phyloP scores from a whole-genome alignment of 805 yeast species.

The Komagataella phaffii region DNA sequence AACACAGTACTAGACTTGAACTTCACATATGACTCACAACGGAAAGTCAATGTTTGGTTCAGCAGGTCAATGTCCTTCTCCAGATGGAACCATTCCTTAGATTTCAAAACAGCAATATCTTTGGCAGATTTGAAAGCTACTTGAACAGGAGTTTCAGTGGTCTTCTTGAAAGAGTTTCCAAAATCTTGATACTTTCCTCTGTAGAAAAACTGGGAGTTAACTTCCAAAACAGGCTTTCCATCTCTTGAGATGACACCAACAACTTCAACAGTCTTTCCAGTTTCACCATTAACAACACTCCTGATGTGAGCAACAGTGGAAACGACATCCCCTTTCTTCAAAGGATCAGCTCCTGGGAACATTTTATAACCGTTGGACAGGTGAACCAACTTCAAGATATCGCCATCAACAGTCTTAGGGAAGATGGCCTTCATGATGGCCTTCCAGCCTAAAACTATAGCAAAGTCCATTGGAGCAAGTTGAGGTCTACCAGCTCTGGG shows the following conservation, averaged over 20 bases:
- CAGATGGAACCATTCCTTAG: slow-evolving; percentile 97
- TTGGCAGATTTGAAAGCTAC: slow-evolving; percentile 58
- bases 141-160: slow-evolving; percentile 78
- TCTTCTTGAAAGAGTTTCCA: slow-evolving; percentile 84
- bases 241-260: slow-evolving; percentile 77
- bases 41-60: slow-evolving; percentile 73
- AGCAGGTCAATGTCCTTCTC: slow-evolving; percentile 55
- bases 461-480: slow-evolving; percentile 98
- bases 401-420: slow-evolving; percentile 96
- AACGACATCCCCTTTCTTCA: slow-evolving; percentile 79
- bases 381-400: slow-evolving; percentile 85
- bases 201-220: slow-evolving; percentile 89
- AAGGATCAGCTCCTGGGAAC: slow-evolving; percentile 84
- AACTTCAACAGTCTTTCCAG: slow-evolving; percentile 94
- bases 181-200: slow-evolving; percentile 84
- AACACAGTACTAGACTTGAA: slow-evolving; percentile 67
- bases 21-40: slow-evolving; percentile 73
- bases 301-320: slow-evolving; percentile 72
- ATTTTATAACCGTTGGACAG: slow-evolving; percentile 88
- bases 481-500: slow-evolving; percentile 73
- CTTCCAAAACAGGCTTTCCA: slow-evolving; percentile 78
- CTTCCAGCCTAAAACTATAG: slow-evolving; percentile 97
- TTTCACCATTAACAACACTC: slow-evolving; percentile 80
- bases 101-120: slow-evolving; percentile 84
- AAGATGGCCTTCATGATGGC: slow-evolving; percentile 96